Evolutionary conservation across 2,329 filamentous ascomycete genomes (phyloP), one percentile per base, ranked within the genome.

Genomic region (Aspergillus amoenus): DNA sequence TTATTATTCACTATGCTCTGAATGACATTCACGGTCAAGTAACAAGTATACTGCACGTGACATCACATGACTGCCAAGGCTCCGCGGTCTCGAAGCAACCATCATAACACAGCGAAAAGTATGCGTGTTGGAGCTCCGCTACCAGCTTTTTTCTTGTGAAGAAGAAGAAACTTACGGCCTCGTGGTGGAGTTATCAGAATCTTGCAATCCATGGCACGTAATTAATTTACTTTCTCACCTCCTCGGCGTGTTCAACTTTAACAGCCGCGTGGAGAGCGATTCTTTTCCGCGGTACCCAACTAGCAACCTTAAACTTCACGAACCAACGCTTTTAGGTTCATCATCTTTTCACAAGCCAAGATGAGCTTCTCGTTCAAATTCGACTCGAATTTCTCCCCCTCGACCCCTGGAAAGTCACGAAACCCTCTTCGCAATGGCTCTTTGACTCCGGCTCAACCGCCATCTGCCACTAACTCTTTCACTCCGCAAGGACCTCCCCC

Each of bases 401-500:
- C 73, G 18, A 78, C 75, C 2, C 75, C 75, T 12, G 73, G 68
- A 17, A 76, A 72, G 61, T 68, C 68, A 22, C 68, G 70, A 45
- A 72, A 71, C 52, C 64, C 74, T 5, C 69, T 70, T 55, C 71
- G 70, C 55, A 70, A 76, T 61, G 75, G 80, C 44, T 85, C 84
- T 5, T 84, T 82, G 18, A 86, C 84, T 15, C 84, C 84, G 52
- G 81, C 81, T 46, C 83, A 82, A 41, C 83, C 83, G 1, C 82
- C 82, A 24, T 81, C 81, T 32, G 77, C 75, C 57, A 72, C 75
- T 24, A 70, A 71, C 60, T 84, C 82, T n/a, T 84, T 83, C 53
- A 85, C 83, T 21, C 83, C 83, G 32, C 76, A 78, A 56, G 83
- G 80, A 3, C 77, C 76, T 43, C 82, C 82, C 46, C 80, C 82